These are phyloP conservation scores for Diplosphaera chodatii DNA, from an alignment of 139 green algal species.

Conservation along the genomic window DNA sequence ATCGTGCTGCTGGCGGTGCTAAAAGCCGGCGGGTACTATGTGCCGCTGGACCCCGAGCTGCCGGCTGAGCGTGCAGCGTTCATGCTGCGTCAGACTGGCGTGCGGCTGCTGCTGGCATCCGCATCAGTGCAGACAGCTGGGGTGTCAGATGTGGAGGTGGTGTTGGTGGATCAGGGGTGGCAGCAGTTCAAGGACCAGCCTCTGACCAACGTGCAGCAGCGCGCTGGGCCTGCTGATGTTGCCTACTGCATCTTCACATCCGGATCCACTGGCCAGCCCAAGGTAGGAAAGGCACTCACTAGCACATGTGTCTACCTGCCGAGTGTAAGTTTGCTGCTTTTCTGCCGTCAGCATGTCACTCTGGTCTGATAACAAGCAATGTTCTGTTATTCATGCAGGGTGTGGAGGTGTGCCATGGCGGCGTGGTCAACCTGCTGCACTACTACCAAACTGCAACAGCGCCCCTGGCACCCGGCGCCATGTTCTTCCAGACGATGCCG, in stretches of 20 bases:
- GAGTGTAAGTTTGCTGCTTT: too few relatives aligned
- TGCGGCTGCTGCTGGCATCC: neutral
- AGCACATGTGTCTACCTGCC: too few relatives aligned
- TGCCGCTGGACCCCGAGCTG: constrained; percentile 53
- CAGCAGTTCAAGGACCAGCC: neutral
- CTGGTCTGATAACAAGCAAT: too few relatives aligned
- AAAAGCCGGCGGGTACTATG: constrained; percentile 42
- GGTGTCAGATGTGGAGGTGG: neutral
- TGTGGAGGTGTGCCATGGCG: neutral
- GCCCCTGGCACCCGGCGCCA: constrained; percentile 12
- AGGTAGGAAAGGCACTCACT: too few relatives aligned
- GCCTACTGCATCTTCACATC: constrained; percentile 63
- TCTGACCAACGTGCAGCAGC: neutral
- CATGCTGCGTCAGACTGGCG: constrained; percentile 12
- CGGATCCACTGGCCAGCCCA: constrained; percentile 51
- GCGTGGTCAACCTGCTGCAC: constrained; percentile 7
- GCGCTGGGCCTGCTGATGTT: constrained; percentile 8
- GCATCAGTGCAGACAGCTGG: neutral
- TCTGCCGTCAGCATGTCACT: too few relatives aligned
- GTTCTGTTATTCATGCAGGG: too few relatives aligned
- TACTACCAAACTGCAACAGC: neutral
- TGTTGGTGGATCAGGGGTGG: constrained; percentile 5
- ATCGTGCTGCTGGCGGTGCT: constrained; percentile 32
- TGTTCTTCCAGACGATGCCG: constrained; percentile 27
- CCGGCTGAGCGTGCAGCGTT: constrained; percentile 29